A percentile compares a stretch with the other conserved stretches of the same genome.
These are phyloP conservation scores for Fusarium pseudonygamai DNA, from an alignment of 2,329 filamentous ascomycete genomes.

Conservation along the genomic window DNA sequence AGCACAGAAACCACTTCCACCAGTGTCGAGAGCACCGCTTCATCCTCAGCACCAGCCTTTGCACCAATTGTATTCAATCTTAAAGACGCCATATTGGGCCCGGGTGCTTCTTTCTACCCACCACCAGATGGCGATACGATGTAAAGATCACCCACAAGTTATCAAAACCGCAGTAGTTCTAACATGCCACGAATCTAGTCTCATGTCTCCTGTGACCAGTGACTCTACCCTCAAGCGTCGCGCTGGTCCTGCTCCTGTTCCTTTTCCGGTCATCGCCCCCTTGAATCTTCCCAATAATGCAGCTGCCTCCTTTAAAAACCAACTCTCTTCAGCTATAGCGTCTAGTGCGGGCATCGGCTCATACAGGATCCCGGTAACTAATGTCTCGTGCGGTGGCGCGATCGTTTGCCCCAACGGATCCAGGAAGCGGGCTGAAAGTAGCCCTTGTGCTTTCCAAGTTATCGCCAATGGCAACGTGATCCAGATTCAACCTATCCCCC, in stretches of 20 bases:
- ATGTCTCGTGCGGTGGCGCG: not conserved
- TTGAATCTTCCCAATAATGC: not conserved
- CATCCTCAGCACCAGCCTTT: not conserved
- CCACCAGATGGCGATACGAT: not conserved
- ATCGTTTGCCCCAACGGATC: rapidly evolving
- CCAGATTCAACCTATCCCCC: not conserved
- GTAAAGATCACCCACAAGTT: not conserved
- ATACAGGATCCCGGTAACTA: too few relatives aligned
- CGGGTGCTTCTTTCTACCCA: not conserved
- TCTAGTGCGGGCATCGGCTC: too few relatives aligned
- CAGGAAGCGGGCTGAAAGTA: not conserved
- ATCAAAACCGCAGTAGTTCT: not conserved
- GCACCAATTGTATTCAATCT: not conserved
- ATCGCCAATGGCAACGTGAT: not conserved
- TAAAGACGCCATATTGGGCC: not conserved
- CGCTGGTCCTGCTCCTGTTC: not conserved
- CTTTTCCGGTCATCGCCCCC: not conserved
- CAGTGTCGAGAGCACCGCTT: not conserved
- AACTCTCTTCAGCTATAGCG: too few relatives aligned
- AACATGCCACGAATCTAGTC: not conserved
- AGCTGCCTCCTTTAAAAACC: rapidly evolving
- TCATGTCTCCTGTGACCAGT: not conserved
- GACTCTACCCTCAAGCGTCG: not conserved
- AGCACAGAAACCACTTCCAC: not conserved
- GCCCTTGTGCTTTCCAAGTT: not conserved